Evolutionary conservation across 2,329 filamentous ascomycete genomes (phyloP), one percentile per base, ranked within the genome.

Genomic region (Daldinia eschscholtzii): DNA sequence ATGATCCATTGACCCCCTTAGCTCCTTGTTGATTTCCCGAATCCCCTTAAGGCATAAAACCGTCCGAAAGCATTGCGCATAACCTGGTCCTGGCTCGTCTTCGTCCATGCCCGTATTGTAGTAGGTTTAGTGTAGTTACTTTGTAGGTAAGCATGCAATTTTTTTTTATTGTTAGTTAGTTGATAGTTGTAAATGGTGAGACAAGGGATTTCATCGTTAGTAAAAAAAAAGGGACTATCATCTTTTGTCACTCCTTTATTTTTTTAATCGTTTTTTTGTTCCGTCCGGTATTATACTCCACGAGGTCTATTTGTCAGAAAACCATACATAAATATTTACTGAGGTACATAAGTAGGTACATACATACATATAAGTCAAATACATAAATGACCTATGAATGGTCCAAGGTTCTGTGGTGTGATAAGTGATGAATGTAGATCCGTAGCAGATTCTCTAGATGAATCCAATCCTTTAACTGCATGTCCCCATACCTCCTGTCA

Each of bases 21-120:
- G 57, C 62, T 70, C 66, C 69, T 62, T 68, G 57, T 64, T 71
- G 69, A 71, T 69, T 71, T 69, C 66, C 68, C 63, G 62, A 53
- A 42, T 66, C 39, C 55, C 63, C 63, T 61, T 28, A 13, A 37
- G 52, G 56, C 28, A 48, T 26, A 35, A 33, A 33, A 56, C 46
- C 44, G 53, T 65, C 55, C 28, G 53, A 57, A 57, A 64, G 63
- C 69, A 67, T 64, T 63, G 65, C 37, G 60, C 68, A 71, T 68
- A 62, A 53, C 41, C n/a, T 68, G 68, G 63, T 62, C 65, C 65
- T 53, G 48, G 65, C 68, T 65, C 44, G n/a, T 23, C 20, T 23
- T 46, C 20, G 33, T 66, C 56, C 33, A 44, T 42, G 28, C 46
- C 46, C 13, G 15, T 58, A 53, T 39, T 39, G 35, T 39, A 39